Evolutionary conservation across 1,284 basidiomycete genomes (phyloP).

Genomic region (Cutaneotrichosporon sp.): DNA sequence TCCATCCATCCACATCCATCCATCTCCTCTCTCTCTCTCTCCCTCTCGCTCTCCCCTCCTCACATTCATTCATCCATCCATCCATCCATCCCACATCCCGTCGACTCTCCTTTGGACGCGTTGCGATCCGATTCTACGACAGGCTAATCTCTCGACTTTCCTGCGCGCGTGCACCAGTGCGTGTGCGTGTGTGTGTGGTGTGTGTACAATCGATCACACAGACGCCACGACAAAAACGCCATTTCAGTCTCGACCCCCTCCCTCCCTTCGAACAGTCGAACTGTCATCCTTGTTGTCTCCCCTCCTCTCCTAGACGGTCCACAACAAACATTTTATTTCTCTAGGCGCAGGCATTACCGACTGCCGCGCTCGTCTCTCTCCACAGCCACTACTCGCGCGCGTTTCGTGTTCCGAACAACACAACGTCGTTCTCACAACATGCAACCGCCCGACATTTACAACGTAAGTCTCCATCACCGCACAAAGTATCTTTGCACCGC

Average conservation of each 20-base stretch:
- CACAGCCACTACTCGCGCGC: no score
- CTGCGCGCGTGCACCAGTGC: no score
- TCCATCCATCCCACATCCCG: slow-evolving; percentile 1
- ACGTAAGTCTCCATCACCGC: slow-evolving; percentile 22
- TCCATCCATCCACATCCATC: neutral
- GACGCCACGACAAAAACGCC: no score
- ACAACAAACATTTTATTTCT: no score
- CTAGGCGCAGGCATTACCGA: no score
- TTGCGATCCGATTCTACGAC: no score
- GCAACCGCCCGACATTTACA: slow-evolving; percentile 42
- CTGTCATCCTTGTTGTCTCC: neutral
- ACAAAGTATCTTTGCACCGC: neutral
- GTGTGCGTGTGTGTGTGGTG: neutral
- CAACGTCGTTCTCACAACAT: slow-evolving; percentile 15
- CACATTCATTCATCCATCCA: slow-evolving; percentile 8
- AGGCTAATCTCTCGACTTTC: no score
- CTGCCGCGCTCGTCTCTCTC: no score
- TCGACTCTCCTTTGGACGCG: no score
- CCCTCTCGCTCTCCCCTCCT: slow-evolving; percentile 3
- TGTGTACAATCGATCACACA: neutral
- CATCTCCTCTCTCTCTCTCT: neutral
- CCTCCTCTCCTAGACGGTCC: neutral
- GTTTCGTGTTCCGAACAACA: neutral
- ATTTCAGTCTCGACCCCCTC: neutral
- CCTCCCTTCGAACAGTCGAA: neutral